Evolutionary conservation across 2,329 filamentous ascomycete species (phyloP).

Genomic region (Periglandula ipomoeae): DNA sequence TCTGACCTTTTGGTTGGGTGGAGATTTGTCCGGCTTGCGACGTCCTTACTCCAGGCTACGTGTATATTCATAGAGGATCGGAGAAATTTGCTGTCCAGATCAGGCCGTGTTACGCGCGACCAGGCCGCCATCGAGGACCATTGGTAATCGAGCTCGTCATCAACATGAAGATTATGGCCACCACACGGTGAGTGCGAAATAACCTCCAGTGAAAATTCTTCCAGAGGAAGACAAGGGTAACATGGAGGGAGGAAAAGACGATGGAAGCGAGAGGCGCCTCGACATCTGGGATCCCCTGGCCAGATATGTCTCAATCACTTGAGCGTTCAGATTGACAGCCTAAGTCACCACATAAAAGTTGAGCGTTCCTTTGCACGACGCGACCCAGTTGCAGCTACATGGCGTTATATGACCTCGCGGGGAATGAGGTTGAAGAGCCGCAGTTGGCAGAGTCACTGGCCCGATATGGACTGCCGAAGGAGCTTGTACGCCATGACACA

Average conservation of each 20-base stretch:
- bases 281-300: not conserved
- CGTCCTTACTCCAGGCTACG: not conserved
- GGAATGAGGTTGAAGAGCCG: not conserved
- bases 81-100: not conserved
- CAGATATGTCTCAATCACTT: not conserved
- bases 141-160: not conserved
- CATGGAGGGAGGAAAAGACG: not conserved
- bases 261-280: not conserved
- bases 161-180: not conserved
- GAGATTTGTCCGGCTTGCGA: not conserved
- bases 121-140: not conserved
- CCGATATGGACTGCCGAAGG: not conserved
- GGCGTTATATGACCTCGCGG: not conserved
- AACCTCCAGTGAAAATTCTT: too few species aligned
- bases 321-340: not conserved
- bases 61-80: not conserved
- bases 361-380: too few species aligned
- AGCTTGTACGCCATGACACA: slow-evolving; percentile 1
- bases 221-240: not conserved
- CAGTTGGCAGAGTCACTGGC: not conserved
- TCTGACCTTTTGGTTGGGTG: not conserved
- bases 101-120: not conserved
- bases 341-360: too few species aligned
- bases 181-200: not conserved
- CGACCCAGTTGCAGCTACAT: not conserved